Evolutionary conservation across 169 alveolate species (phyloP).

Genomic region (Cryptosporidium baileyi): DNA sequence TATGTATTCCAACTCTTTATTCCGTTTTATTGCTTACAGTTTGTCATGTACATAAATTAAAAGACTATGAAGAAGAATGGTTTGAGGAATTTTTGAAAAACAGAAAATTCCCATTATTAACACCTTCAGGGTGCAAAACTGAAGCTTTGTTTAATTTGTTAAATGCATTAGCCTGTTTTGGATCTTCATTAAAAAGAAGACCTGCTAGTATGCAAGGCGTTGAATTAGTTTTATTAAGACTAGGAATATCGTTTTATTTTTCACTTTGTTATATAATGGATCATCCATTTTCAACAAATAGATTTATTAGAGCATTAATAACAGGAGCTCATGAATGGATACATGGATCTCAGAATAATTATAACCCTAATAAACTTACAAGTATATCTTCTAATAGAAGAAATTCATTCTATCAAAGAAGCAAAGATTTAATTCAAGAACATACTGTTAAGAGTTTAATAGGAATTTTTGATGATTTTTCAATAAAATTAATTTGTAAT

Average conservation of each 20-base stretch:
- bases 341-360: constrained; percentile 23
- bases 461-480: constrained; percentile 51
- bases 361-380: neutral
- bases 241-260: constrained; percentile 62
- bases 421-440: constrained; percentile 41
- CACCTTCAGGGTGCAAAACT: constrained; percentile 63
- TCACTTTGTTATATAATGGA: constrained; percentile 55
- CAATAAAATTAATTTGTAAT: constrained; percentile 24
- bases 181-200: constrained; percentile 51
- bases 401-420: constrained; percentile 5
- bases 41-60: constrained; percentile 54
- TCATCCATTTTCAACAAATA: constrained; percentile 66
- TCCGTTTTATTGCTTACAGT: constrained; percentile 46
- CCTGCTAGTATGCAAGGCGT: constrained; percentile 63
- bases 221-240: constrained; percentile 43
- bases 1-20: constrained; percentile 42
- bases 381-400: neutral
- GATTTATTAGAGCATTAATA: constrained; percentile 49
- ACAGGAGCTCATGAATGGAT: constrained; percentile 67
- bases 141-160: constrained; percentile 48
- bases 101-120: constrained; percentile 31
- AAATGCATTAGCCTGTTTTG: constrained; percentile 64
- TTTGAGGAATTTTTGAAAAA: constrained; percentile 50
- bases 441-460: constrained; percentile 24
- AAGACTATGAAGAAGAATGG: constrained; percentile 63